phyloP scores from a whole-genome alignment of 1,284 basidiomycete species.

The Blastosporella zonata region DNA sequence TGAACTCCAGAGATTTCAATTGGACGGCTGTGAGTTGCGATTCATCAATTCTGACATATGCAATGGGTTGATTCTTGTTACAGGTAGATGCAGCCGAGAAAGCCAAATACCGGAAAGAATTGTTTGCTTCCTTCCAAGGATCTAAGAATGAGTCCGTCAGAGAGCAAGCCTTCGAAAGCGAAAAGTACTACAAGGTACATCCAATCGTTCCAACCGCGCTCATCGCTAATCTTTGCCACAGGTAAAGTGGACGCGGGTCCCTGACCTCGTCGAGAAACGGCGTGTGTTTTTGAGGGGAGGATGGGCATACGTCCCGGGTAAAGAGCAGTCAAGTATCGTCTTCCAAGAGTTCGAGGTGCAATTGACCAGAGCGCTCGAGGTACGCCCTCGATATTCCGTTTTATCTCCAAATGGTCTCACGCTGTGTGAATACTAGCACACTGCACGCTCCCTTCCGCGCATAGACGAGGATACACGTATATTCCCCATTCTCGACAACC shows the following conservation, averaged over 20 bases:
- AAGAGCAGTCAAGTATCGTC: slow-evolving; percentile 85
- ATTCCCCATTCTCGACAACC: slow-evolving; percentile 87
- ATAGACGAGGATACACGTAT: slow-evolving; percentile 95
- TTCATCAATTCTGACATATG: neutral
- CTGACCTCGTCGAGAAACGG: slow-evolving; percentile 88
- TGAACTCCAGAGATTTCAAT: slow-evolving; percentile 75
- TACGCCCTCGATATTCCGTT: slow-evolving; percentile 31
- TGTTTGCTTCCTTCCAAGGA: slow-evolving; percentile 43
- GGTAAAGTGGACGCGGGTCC: slow-evolving; percentile 88
- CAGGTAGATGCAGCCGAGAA: slow-evolving; percentile 68
- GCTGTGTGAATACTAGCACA: slow-evolving; percentile 40
- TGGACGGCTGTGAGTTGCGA: slow-evolving; percentile 62
- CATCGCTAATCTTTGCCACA: slow-evolving; percentile 20
- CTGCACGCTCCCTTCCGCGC: slow-evolving; percentile 87
- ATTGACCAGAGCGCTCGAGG: slow-evolving; percentile 81
- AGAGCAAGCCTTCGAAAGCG: slow-evolving; percentile 35
- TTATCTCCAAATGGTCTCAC: neutral
- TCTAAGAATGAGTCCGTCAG: slow-evolving; percentile 31
- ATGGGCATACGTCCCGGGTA: slow-evolving; percentile 86
- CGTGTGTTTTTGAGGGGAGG: slow-evolving; percentile 80
- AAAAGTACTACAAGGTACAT: slow-evolving; percentile 70
- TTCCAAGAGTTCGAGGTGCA: slow-evolving; percentile 83
- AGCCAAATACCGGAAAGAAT: slow-evolving; percentile 43
- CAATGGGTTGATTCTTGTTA: neutral
- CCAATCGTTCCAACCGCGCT: neutral